A percentile compares a stretch with the other conserved stretches of the same genome.
Evolutionary conservation across 2,329 filamentous ascomycete species (phyloP).

Genomic region (Phaeomoniella chlamydospora): DNA sequence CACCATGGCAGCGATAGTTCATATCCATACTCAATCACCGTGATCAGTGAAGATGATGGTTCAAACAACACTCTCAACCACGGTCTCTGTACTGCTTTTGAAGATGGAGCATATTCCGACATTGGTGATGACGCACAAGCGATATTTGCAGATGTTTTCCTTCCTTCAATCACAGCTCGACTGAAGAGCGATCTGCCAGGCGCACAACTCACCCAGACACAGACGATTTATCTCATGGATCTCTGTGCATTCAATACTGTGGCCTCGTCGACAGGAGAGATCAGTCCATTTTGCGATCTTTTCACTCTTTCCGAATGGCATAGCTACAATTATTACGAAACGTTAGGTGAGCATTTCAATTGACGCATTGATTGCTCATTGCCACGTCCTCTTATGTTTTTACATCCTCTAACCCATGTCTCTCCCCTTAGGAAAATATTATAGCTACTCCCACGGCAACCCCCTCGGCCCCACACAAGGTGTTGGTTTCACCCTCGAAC

Average conservation of each 20-base stretch:
- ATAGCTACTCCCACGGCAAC: conserved; percentile 64
- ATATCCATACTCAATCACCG: conserved; percentile 44
- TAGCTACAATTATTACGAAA: conserved; percentile 67
- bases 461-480: conserved; percentile 71
- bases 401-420: too few species aligned
- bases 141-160: conserved; percentile 49
- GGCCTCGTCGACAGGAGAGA: conserved; percentile 25
- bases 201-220: conserved; percentile 45
- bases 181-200: conserved; percentile 56
- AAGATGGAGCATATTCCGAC: conserved; percentile 37
- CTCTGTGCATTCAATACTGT: conserved; percentile 76
- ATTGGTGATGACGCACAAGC: conserved; percentile 37
- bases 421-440: conserved; percentile 79
- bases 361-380: too few species aligned
- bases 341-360: too few species aligned
- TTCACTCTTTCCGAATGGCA: conserved; percentile 63
- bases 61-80: conserved; percentile 76
- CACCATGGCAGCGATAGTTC: conserved; percentile 20
- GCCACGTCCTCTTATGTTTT: too few species aligned
- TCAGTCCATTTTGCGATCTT: conserved; percentile 61
- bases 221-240: conserved; percentile 69
- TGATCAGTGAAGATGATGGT: conserved; percentile 46
- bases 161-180: conserved; percentile 51
- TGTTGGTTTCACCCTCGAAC: conserved; percentile 76
- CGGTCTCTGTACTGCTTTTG: conserved; percentile 56